phyloP scores from a whole-genome alignment of 1,284 basidiomycete genomes.

The Fistulina hepatica region DNA sequence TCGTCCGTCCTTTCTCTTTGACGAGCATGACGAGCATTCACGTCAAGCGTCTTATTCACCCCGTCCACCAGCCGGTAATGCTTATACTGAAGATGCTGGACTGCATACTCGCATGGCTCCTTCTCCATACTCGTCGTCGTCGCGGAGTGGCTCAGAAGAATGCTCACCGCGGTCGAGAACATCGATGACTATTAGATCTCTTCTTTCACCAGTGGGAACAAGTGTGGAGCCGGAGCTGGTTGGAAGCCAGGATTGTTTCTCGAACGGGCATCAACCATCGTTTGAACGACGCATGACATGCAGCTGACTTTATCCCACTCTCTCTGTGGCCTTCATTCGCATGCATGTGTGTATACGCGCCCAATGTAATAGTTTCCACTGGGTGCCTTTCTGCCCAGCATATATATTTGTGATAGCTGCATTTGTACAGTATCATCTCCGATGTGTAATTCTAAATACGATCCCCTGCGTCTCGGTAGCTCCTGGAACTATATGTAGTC shows the following conservation, averaged over 20 bases:
- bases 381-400: no score
- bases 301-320: neutral
- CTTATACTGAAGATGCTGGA: neutral
- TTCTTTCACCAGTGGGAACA: neutral
- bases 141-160: neutral
- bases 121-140: neutral
- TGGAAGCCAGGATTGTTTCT: neutral
- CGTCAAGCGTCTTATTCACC: neutral
- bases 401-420: no score
- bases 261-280: neutral
- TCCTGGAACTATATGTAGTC: no score
- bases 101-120: neutral
- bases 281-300: neutral
- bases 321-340: neutral
- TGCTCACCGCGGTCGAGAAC: neutral
- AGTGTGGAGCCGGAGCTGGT: neutral
- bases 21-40: neutral
- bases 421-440: no score
- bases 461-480: no score
- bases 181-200: neutral
- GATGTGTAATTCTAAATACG: no score
- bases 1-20: neutral
- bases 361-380: no score
- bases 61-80: neutral
- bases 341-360: no score